A percentile compares a stretch with the other conserved stretches of the same genome.
Evolutionary conservation across 73 alveolate species (phyloP).

Genomic region (Blepharisma japonicum): DNA sequence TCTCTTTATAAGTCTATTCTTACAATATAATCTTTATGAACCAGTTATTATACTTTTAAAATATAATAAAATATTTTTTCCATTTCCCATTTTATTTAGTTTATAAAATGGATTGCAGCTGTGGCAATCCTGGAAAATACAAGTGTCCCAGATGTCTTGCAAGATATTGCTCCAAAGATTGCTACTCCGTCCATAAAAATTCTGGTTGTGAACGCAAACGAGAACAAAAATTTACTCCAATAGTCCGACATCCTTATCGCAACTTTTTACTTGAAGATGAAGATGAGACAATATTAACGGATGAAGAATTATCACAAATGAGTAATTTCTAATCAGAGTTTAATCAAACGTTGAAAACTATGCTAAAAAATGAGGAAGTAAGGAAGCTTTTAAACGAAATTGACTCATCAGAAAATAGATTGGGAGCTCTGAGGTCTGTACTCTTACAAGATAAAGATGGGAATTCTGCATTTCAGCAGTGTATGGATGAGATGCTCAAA

Average conservation of each 20-base stretch:
- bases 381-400: background rate
- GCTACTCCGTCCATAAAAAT: background rate
- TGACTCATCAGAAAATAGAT: slow-evolving; percentile 20
- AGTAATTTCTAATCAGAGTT: slow-evolving; percentile 1
- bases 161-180: background rate
- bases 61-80: too few relatives aligned
- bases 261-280: slow-evolving; percentile 22
- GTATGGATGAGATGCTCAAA: slow-evolving; percentile 4
- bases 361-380: slow-evolving; percentile 6
- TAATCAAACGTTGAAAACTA: background rate
- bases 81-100: too few relatives aligned
- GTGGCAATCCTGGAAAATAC: slow-evolving; percentile 15
- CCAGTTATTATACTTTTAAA: too few relatives aligned
- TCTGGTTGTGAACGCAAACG: background rate
- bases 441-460: background rate
- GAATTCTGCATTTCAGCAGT: background rate
- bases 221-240: background rate
- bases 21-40: too few relatives aligned
- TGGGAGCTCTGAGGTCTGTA: slow-evolving; percentile 24
- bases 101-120: slow-evolving; percentile 6
- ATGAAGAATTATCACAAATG: background rate
- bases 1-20: too few relatives aligned
- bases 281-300: background rate
- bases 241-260: background rate
- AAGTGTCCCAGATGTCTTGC: background rate